phyloP scores from a whole-genome alignment of 345 rosid species.

The Citrus inodora region DNA sequence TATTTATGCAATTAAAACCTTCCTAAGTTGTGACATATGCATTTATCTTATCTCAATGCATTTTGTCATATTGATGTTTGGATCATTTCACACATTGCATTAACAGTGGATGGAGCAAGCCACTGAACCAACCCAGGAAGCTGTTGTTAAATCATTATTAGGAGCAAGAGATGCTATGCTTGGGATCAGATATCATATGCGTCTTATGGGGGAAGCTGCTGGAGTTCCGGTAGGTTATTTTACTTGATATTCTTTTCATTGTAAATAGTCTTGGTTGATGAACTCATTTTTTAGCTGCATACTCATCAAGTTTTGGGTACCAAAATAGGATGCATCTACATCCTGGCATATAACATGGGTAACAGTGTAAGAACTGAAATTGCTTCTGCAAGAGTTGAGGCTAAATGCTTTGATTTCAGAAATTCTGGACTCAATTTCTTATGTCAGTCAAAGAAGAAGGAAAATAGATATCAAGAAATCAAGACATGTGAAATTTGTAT shows the following conservation, averaged over 20 bases:
- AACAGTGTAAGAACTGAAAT: neutral
- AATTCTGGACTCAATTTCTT: neutral
- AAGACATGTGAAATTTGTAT: neutral
- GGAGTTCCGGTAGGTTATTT: slow-evolving; percentile 63
- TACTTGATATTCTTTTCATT: neutral
- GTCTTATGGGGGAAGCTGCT: slow-evolving; percentile 85
- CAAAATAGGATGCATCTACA: neutral
- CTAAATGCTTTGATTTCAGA: neutral
- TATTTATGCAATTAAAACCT: neutral
- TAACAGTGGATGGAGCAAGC: slow-evolving; percentile 78
- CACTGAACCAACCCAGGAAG: slow-evolving; percentile 51
- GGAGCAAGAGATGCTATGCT: slow-evolving; percentile 79
- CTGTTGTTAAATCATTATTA: slow-evolving; percentile 53
- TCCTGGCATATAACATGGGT: neutral
- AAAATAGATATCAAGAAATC: neutral
- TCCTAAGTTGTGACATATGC: neutral
- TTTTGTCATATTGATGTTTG: slow-evolving; percentile 8
- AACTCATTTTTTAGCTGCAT: neutral
- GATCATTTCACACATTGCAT: slow-evolving; percentile 20
- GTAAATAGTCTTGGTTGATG: neutral
- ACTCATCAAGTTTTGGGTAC: neutral
- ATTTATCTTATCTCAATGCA: neutral
- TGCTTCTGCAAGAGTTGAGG: neutral
- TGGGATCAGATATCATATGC: slow-evolving; percentile 68
- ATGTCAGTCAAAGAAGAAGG: neutral